A percentile compares a stretch with the other conserved stretches of the same genome.
Evolutionary conservation across 306 rosid genomes (phyloP).

Genomic region (Biancaea sappan): DNA sequence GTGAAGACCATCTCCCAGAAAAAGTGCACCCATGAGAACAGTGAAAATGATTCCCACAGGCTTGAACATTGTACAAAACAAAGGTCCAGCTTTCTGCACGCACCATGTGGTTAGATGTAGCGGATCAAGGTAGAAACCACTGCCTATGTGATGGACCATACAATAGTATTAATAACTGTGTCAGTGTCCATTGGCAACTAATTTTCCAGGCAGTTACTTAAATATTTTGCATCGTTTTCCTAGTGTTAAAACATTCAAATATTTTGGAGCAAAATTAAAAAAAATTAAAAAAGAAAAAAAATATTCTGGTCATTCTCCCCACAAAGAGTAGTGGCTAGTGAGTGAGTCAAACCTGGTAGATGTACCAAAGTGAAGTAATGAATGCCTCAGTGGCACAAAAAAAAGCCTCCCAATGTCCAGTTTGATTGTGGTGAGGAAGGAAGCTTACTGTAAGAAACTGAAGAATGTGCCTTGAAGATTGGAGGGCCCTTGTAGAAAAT

Average conservation of each 20-base stretch:
- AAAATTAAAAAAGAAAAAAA: no score
- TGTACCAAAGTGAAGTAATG: conserved; percentile 39
- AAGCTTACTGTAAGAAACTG: background rate
- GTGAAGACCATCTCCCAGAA: conserved; percentile 47
- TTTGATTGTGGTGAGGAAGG: conserved; percentile 25
- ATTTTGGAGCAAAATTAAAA: background rate
- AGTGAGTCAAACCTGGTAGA: conserved; percentile 42
- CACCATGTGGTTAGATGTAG: conserved; percentile 36
- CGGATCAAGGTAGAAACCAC: conserved; percentile 35
- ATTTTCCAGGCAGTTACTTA: background rate
- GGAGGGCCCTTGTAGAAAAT: conserved; percentile 53
- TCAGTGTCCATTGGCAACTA: no score
- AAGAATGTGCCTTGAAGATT: conserved; percentile 19
- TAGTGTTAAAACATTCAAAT: no score
- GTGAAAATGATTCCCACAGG: conserved; percentile 51
- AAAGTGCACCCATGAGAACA: conserved; percentile 37
- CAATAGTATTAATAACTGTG: background rate
- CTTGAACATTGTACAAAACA: conserved; percentile 57
- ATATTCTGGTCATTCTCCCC: no score
- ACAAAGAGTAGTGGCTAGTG: no score
- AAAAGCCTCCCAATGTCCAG: conserved; percentile 48
- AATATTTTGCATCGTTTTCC: background rate
- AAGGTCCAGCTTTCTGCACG: conserved; percentile 47
- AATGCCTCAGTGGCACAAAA: conserved; percentile 36
- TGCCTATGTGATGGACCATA: conserved; percentile 35